phyloP scores from a whole-genome alignment of 2,329 filamentous ascomycete species.

The Aspergillus brunneoviolaceus region DNA sequence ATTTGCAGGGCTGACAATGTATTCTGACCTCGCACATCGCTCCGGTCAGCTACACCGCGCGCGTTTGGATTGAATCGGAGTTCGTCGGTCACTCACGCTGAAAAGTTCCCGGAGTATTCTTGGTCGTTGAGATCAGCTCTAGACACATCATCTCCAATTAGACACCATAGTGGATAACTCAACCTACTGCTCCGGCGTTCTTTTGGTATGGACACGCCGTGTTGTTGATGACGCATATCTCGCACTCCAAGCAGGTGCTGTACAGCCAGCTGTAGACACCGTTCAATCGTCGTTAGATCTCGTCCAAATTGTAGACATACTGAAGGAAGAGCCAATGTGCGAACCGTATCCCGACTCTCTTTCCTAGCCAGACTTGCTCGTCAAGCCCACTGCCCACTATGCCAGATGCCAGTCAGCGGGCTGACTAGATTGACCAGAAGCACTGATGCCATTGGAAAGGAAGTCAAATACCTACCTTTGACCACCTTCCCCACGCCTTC shows the following conservation, averaged over 20 bases:
- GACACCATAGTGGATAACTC: neutral
- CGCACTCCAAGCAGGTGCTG: conserved; percentile 39
- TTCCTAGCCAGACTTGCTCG: conserved; percentile 30
- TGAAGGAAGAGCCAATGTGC: conserved; percentile 7
- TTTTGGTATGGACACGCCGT: conserved; percentile 41
- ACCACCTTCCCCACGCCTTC: conserved; percentile 49
- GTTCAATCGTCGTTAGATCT: conserved; percentile 20
- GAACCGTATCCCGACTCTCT: conserved; percentile 34
- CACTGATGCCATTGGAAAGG: neutral
- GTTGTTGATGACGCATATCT: conserved; percentile 40
- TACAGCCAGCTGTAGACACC: conserved; percentile 34
- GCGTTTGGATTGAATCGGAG: neutral
- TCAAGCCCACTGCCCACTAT: conserved; percentile 31
- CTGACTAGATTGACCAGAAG: neutral
- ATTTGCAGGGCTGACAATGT: conserved; percentile 36
- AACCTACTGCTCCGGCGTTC: conserved; percentile 38
- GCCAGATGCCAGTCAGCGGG: neutral
- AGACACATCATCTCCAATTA: neutral
- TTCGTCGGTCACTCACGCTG: conserved; percentile 26
- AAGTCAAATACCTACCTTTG: conserved; percentile 19
- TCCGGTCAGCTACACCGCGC: neutral
- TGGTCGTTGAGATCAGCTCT: conserved; percentile 1
- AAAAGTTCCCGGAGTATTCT: conserved; percentile 42
- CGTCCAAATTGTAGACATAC: neutral
- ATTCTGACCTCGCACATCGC: conserved; percentile 24